Base-by-base conservation (phyloP, 2,329 filamentous ascomycete genomes). In the Aureobasidium sp. region DNA sequence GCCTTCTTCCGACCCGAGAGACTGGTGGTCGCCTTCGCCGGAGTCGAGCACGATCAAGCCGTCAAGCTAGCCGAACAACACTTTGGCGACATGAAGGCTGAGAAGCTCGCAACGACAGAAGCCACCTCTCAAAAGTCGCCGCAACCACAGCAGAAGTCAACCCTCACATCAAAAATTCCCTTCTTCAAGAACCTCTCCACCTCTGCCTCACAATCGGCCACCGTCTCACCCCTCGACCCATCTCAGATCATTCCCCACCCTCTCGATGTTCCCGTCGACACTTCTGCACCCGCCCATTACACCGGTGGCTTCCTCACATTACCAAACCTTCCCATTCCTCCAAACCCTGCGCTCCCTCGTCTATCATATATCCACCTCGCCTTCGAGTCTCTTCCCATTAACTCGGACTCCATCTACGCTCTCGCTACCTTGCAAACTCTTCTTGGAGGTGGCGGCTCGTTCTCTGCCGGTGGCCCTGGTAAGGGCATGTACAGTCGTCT, bases 401-500 rank as follows among this genome's bases (percentile, higher is more conserved):
- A 85, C 25, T 93, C 89, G 2, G 86, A 90, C 14, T 93, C 97
- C 73, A 97, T 99, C 70, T 99, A 97, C 77, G 92, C 94, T 20
- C 86, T 97, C 48, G 94, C 94, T 7, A 96, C 93, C 0, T 82
- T 99, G 1, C 95, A 97, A 76, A 97, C 91, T 1, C 87, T 99
- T 11, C 89, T 99, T 37, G 94, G 94, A 63, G 94, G 94, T 52
- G 94, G 94, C 53, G 94, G 94, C 27, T 97, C 92, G 62, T 99
- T 99, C 79, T 96, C 90, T 17, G 94, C 94, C 60, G 94, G 94
- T 69, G 94, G 94, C 0, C 94, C 94, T 5, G 94, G 94, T 59
- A 99, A 99, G 80, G 94, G 94, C 74, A 99, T 99, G 94, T 97
- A 97, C 81, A 96, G 90, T 41, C 88, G 94, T 14, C 84, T 99